Base-by-base conservation (phyloP, 1,284 basidiomycete species). In the Mycena citricolor region DNA sequence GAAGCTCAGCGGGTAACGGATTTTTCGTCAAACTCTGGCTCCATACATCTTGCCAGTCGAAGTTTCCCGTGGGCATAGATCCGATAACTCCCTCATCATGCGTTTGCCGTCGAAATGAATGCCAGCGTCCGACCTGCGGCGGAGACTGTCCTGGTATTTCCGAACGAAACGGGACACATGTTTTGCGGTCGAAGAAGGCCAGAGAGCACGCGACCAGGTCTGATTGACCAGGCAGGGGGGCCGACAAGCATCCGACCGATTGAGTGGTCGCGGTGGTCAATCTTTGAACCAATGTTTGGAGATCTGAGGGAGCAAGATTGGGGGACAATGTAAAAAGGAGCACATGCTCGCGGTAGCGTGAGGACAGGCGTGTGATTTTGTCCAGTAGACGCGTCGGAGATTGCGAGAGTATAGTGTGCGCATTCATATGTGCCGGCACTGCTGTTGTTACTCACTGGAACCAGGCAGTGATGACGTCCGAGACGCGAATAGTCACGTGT, bases 111-210 rank as follows among this genome's bases (percentile, higher is more conserved):
- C 70, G 61, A 37, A 76, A 71, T 16, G 80, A 70, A 57, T 83
- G 77, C 80, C 80, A 80, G 32, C 82, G 68, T 17, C 86, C 86
- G 6, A 88, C 83, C 52, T 84, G 79, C 2, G 72, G 62, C n/a
- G 73, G 65, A 20, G 64, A 61, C 32, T 65, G 65, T 8, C 86
- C 83, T 1, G 75, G 71, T 38, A 87, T 74, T 0, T 69, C 72
- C 5, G 83, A 86, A 16, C 73, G 68, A 52, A 86, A 86, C 0
- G 72, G 62, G 2, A 68, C 62, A 19, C 68, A 66, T 8, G 54
- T 37, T 0, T 52, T 42, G 0, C 64, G 58, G 31, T 77, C 67
- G 55, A 80, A 72, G 34, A 75, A 47, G 30, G 74, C 69, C 29
- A 85, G 56, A 16, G 81, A 78, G 51, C 80, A 81, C 2, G 73